These are phyloP conservation scores for Candida dubliniensis DNA, from an alignment of 1,139 yeast species.

Conservation along the genomic window DNA sequence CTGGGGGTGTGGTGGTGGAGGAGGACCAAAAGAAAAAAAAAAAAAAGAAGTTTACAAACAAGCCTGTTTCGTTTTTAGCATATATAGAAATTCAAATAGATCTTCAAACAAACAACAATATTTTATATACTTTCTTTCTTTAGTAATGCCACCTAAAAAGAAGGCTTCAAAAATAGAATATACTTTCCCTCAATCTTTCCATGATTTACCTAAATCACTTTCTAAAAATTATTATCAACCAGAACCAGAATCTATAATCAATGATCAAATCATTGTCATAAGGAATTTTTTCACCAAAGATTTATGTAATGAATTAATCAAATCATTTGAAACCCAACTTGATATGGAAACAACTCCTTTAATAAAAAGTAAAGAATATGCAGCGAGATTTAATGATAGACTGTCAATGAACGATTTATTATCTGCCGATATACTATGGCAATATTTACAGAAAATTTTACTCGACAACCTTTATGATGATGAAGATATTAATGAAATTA, in stretches of 20 bases:
- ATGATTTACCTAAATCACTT: conserved; percentile 20
- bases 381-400: conserved; percentile 61
- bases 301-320: conserved; percentile 46
- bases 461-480: conserved; percentile 31
- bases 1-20: too few species aligned
- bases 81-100: too few species aligned
- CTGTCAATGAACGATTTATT: conserved; percentile 38
- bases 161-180: conserved; percentile 13
- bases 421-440: conserved; percentile 48
- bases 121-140: background rate
- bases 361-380: conserved; percentile 52
- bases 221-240: conserved; percentile 35
- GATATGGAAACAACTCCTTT: conserved; percentile 50
- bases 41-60: background rate
- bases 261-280: conserved; percentile 47
- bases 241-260: conserved; percentile 28
- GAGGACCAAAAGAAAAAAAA: background rate
- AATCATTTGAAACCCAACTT: conserved; percentile 32
- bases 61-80: too few species aligned
- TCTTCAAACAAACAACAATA: too few species aligned
- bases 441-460: conserved; percentile 36
- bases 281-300: conserved; percentile 43
- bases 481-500: conserved; percentile 27
- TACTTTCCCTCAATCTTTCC: conserved; percentile 31
- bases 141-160: conserved; percentile 9